A percentile compares a stretch with the other conserved stretches of the same genome.
Conservation (phyloP, 2,329 filamentous ascomycete genomes). For the Phymatotrichopsis omnivora region DNA sequence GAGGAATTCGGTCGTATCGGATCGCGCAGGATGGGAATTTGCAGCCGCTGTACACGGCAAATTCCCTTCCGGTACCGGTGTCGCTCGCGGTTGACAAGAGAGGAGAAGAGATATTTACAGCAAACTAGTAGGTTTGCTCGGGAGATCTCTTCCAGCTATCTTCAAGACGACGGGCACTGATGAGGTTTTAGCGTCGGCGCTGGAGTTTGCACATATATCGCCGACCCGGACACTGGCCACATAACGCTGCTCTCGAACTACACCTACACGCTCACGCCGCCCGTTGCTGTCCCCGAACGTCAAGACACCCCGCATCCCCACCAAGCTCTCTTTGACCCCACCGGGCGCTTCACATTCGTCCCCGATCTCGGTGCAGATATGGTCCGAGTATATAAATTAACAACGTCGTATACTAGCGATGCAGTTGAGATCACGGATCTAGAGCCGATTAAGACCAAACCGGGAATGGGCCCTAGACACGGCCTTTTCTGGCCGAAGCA, state of each 20-base stretch:
- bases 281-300: constrained; percentile 33
- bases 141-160: neutral
- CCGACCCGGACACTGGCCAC: neutral
- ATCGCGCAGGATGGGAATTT: no score
- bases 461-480: constrained; percentile 56
- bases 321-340: constrained; percentile 55
- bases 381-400: constrained; percentile 49
- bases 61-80: constrained; percentile 13
- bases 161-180: neutral
- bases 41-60: no score
- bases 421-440: constrained; percentile 34
- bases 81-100: constrained; percentile 4
- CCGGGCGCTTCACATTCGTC: constrained; percentile 50
- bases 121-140: constrained; percentile 17
- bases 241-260: constrained; percentile 13
- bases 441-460: constrained; percentile 37
- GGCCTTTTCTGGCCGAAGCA: constrained; percentile 44
- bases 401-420: constrained; percentile 38
- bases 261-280: constrained; percentile 19
- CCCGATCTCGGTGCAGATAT: constrained; percentile 58
- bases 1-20: no score
- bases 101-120: constrained; percentile 13
- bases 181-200: constrained; percentile 8
- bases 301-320: constrained; percentile 55
- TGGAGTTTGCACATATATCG: constrained; percentile 14